Evolutionary conservation across 2,329 filamentous ascomycete species (phyloP), one percentile per base, ranked within the genome.

Genomic region (Trichoderma citrinoviride): DNA sequence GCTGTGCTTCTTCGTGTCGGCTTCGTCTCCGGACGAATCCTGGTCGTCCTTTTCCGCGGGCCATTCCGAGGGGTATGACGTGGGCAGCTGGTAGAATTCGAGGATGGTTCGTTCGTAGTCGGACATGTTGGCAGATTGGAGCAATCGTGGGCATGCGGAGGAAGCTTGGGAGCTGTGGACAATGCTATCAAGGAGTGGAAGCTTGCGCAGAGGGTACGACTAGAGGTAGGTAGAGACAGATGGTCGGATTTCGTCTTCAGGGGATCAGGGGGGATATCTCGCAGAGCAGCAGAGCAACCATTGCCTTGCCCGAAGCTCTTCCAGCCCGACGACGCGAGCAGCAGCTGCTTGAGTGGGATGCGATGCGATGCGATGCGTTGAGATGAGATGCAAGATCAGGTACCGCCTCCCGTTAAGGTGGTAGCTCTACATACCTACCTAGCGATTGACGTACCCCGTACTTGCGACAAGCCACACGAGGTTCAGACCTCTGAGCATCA

Each of bases 21-120:
- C 82, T 58, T 86, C 87, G 60, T 80, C 77, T 55, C 85, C 86
- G 53, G 88, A 90, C 21, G 85, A 89, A 53, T 81, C 85, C 75
- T 90, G 88, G 72, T 85, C 87, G 64, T 88, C 85, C 73, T 94
- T 89, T 72, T 96, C 90, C 55, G 87, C 82, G 0, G 94, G 94
- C 94, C 94, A 98, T 82, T 91, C 87, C 41, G 86, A 85, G 2
- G 94, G 94, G 76, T 87, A 93, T 21, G 91, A 82, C 15, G 84
- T 91, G 47, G 89, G 84, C 55, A 98, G 85, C 76, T 93, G 91
- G 80, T 98, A 98, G 79, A 96, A 93, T 71, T 93, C 93, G 72
- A 95, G 87, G 62, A 98, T 86, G 52, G 85, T 87, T 67, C 88
- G 83, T 73, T 95, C 90, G 72, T 88, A 85, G 73, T 95, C 91